phyloP scores from a whole-genome alignment of 208 protist species.

The Crithidia expoeki region DNA sequence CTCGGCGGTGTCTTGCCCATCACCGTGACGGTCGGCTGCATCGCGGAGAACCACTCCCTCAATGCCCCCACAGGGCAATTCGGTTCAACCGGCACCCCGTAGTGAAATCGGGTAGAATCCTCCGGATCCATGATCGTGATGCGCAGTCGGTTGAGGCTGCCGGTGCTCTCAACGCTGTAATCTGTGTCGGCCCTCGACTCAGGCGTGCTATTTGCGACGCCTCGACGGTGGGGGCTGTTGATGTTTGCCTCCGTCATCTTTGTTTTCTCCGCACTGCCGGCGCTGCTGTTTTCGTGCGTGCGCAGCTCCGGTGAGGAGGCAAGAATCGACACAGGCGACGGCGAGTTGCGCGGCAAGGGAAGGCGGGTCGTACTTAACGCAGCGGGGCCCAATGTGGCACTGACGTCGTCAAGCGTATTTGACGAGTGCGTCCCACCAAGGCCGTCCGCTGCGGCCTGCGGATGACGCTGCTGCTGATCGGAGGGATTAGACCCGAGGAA shows the following conservation, averaged over 20 bases:
- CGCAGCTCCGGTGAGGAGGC: conserved; percentile 21
- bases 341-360: conserved; percentile 14
- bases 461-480: not conserved
- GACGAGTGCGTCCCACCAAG: no score
- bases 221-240: not conserved
- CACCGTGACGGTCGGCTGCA: conserved; percentile 4
- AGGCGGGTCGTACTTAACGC: conserved; percentile 27
- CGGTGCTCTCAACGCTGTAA: conserved; percentile 34
- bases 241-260: conserved; percentile 14
- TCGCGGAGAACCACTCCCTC: conserved; percentile 48
- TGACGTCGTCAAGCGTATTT: conserved; percentile 18
- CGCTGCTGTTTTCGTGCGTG: conserved; percentile 15
- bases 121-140: conserved; percentile 58
- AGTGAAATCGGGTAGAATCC: conserved; percentile 44
- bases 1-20: conserved; percentile 19
- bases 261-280: conserved; percentile 2
- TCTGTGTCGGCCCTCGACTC: conserved; percentile 15
- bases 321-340: conserved; percentile 26
- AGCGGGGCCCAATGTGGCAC: conserved; percentile 17
- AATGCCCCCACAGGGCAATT: conserved; percentile 48
- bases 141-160: conserved; percentile 34
- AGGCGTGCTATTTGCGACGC: not conserved
- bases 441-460: not conserved
- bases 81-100: conserved; percentile 51
- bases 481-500: conserved; percentile 21